Conservation (phyloP, 305 asterid genomes). For the Fraxinus velutina region DNA sequence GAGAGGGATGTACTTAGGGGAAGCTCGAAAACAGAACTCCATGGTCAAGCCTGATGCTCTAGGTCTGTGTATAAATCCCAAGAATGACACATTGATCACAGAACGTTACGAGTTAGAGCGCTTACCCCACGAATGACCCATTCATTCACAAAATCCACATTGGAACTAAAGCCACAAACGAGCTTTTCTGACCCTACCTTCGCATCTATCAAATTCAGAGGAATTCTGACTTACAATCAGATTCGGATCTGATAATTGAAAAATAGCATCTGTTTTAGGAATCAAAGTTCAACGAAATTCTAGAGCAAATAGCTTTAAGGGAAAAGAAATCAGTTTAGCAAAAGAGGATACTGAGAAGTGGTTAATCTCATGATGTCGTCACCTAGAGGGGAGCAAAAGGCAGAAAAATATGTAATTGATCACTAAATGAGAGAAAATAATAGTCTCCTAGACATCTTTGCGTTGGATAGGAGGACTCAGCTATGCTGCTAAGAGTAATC, state of each 20-base stretch:
- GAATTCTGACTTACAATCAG: background rate
- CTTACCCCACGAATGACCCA: background rate
- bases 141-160: slow-evolving; percentile 24
- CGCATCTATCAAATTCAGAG: background rate
- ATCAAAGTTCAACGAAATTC: background rate
- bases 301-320: background rate
- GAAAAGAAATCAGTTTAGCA: background rate
- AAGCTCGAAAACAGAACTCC: background rate
- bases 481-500: background rate
- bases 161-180: slow-evolving; percentile 17
- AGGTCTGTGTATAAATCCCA: background rate
- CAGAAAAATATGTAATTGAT: background rate
- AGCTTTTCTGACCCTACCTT: slow-evolving; percentile 2
- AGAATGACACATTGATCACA: background rate
- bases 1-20: background rate
- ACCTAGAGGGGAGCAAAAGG: background rate
- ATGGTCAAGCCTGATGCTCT: background rate
- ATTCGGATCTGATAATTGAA: background rate
- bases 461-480: background rate
- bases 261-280: background rate
- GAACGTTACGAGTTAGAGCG: background rate
- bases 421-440: background rate
- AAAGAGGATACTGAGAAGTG: background rate
- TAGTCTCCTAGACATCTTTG: background rate
- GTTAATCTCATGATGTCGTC: background rate